These are phyloP conservation scores for Sphagnum contortum DNA, from an alignment of 225 moss, liverwort and hornwort species.

Conservation along the genomic window DNA sequence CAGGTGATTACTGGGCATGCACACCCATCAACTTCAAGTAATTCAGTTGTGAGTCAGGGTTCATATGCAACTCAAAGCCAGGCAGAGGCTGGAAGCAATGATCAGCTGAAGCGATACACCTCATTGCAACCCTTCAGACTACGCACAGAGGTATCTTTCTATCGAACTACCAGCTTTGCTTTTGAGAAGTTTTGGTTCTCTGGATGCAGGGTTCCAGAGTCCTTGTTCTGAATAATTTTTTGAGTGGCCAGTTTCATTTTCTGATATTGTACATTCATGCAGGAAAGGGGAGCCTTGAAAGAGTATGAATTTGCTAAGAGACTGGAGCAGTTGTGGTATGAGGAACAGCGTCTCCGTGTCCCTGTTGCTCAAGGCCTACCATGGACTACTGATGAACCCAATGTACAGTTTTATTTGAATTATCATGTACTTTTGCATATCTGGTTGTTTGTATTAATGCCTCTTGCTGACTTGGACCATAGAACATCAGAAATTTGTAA, in stretches of 20 bases:
- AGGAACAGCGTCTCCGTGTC: slow-evolving; percentile 70
- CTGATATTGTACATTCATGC: not conserved
- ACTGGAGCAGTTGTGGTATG: slow-evolving; percentile 57
- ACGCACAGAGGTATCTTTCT: slow-evolving; percentile 60
- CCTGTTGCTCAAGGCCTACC: slow-evolving; percentile 88
- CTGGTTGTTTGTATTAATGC: not conserved
- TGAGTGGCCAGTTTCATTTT: too few relatives aligned
- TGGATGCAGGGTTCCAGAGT: too few relatives aligned
- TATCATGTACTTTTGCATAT: too few relatives aligned
- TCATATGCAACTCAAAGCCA: slow-evolving; percentile 21
- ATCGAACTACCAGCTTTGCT: too few relatives aligned
- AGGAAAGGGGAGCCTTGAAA: slow-evolving; percentile 91
- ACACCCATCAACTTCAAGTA: slow-evolving; percentile 20
- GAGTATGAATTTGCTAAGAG: slow-evolving; percentile 56
- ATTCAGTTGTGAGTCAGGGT: slow-evolving; percentile 20
- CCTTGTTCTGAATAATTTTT: too few relatives aligned
- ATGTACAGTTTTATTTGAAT: slow-evolving; percentile 15
- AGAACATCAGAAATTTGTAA: too few relatives aligned
- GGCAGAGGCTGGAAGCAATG: slow-evolving; percentile 18
- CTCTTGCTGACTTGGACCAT: too few relatives aligned
- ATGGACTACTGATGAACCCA: slow-evolving; percentile 89
- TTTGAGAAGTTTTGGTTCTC: too few relatives aligned
- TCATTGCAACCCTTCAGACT: slow-evolving; percentile 70
- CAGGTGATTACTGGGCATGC: too few relatives aligned
- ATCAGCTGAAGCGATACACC: slow-evolving; percentile 38